These are phyloP conservation scores for Diutina siamensis DNA, from an alignment of 1,139 yeast species.

Conservation along the genomic window DNA sequence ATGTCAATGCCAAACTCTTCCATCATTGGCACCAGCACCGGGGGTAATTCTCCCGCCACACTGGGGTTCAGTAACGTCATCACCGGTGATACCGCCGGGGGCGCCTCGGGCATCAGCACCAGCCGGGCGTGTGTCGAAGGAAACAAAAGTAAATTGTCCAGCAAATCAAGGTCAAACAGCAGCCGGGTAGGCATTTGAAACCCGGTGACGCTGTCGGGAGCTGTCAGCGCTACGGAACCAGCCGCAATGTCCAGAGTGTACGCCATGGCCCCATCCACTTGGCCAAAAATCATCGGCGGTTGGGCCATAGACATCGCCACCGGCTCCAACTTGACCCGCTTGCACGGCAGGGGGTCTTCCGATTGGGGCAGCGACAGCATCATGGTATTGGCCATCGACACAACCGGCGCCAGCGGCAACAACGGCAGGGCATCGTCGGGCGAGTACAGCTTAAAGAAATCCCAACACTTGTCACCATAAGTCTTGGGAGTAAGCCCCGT, in stretches of 20 bases:
- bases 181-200: not conserved
- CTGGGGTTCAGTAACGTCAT: not conserved
- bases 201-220: no score
- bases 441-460: conserved; percentile 34
- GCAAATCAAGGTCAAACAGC: not conserved
- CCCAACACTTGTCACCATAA: conserved; percentile 82
- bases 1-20: not conserved
- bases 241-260: not conserved
- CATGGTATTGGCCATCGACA: not conserved
- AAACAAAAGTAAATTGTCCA: not conserved
- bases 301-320: not conserved
- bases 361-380: not conserved
- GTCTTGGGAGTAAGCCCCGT: conserved; percentile 83
- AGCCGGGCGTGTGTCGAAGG: not conserved
- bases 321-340: conserved; percentile 4
- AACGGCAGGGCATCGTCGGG: not conserved
- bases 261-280: conserved; percentile 1
- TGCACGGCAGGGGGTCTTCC: not conserved
- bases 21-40: not conserved
- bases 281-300: conserved; percentile 1
- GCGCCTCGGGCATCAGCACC: conserved; percentile 5
- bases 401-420: not conserved
- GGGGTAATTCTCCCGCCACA: not conserved
- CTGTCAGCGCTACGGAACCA: not conserved
- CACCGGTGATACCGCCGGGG: not conserved